Base-by-base conservation (phyloP, 1,284 basidiomycete genomes). In the Agroathelia rolfsii region DNA sequence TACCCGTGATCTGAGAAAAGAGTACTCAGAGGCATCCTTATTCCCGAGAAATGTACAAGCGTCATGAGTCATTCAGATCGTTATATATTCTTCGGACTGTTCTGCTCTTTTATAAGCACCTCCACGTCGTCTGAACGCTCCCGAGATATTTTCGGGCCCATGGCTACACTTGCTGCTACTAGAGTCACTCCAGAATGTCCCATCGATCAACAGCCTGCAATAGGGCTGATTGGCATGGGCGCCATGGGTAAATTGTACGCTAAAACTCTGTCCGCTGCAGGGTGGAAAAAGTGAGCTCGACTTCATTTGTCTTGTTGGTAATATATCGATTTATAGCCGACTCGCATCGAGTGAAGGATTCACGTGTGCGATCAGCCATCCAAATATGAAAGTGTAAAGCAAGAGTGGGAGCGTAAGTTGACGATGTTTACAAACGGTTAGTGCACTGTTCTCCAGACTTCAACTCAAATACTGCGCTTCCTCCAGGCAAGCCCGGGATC, bases 161-260 rank as follows among this genome's bases (percentile, higher is more conserved):
- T n/a, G n/a, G n/a, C n/a, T n/a, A n/a, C n/a, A n/a, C n/a, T n/a
- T n/a, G 2, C 49, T 18, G 38, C 37, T 14, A 29, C 58, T 18
- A 49, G 66, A 40, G 59, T 72, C 13, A 61, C 65, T 1, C 75
- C 79, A 1, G 51, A 60, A n/a, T 58, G 62, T 6, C 66, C 70
- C 3, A 30, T 56, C 3, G 61, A 72, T 23, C 56, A 64, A 24
- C 84, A 89, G 46, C 85, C 86, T 4, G 68, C 71, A 0, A 81
- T 93, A 26, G 88, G 88, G 4, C 62, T 93, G 34, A 92, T 92
- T 40, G 88, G 88, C 1, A 92, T 93, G 88, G 87, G 87, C 3
- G 74, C 90, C 40, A 98, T 97, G 94, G 94, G 94, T 3, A 68
- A 68, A 45, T 86, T 98, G 82, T 98, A 97, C 54, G 90, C 92